Evolutionary conservation across 1,139 yeast genomes (phyloP).

Genomic region (Diutina sp.): DNA sequence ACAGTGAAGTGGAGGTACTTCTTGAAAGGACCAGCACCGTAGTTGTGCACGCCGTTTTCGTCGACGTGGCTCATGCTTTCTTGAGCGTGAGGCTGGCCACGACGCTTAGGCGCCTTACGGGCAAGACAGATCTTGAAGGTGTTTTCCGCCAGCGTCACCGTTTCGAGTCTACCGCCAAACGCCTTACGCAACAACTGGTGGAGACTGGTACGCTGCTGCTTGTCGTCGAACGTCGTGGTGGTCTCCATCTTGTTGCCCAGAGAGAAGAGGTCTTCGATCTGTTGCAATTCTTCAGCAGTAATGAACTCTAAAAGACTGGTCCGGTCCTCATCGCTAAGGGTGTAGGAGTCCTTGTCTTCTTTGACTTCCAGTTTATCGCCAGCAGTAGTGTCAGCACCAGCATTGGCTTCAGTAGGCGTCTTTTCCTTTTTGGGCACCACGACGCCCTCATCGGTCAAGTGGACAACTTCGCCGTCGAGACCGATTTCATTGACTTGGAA

Average conservation of each 20-base stretch:
- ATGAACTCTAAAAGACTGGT: conserved; percentile 36
- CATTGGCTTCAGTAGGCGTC: conserved; percentile 16
- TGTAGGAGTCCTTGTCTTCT: conserved; percentile 19
- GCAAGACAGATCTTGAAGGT: conserved; percentile 47
- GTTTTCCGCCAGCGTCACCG: conserved; percentile 61
- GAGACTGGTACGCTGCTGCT: conserved; percentile 56
- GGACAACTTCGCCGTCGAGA: conserved; percentile 55
- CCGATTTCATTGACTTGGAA: conserved; percentile 86
- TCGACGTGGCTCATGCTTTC: conserved; percentile 35
- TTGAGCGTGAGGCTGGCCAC: conserved; percentile 1
- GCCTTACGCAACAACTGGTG: conserved; percentile 69
- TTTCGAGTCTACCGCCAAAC: conserved; percentile 64
- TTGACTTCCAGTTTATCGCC: conserved; percentile 11
- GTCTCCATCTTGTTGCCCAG: conserved; percentile 54
- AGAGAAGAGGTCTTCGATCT: conserved; percentile 40
- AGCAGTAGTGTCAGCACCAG: conserved; percentile 4
- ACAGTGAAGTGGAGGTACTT: conserved; percentile 66
- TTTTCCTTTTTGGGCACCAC: conserved; percentile 39
- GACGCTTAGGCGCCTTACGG: conserved; percentile 1
- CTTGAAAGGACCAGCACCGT: conserved; percentile 57
- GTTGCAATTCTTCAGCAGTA: conserved; percentile 45
- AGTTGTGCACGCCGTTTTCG: conserved; percentile 33
- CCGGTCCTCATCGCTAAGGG: conserved; percentile 32
- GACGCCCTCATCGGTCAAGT: conserved; percentile 63
- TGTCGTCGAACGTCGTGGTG: conserved; percentile 45